Evolutionary conservation across 2,329 filamentous ascomycete genomes (phyloP).

Genomic region (Rasamsonia emersonii): DNA sequence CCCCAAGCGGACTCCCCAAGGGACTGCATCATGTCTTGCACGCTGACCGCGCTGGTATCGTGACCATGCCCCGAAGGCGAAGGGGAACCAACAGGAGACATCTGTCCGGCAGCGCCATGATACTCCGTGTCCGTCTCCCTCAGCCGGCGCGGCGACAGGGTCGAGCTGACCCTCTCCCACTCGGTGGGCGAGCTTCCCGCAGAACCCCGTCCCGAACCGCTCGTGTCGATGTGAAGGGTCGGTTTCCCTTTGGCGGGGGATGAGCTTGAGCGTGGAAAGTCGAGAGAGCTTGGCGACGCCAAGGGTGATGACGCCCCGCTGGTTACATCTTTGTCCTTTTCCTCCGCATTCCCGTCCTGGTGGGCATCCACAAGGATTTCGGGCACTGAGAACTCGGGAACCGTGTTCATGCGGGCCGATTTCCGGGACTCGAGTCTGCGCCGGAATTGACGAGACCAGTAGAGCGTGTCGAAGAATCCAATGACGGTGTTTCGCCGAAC

Average conservation of each 20-base stretch:
- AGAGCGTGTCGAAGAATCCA: conserved; percentile 89
- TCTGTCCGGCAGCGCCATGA: conserved; percentile 19
- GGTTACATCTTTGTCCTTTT: conserved; percentile 3
- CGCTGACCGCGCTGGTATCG: conserved; percentile 61
- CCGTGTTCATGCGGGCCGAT: conserved; percentile 63
- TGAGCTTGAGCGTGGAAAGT: conserved; percentile 21
- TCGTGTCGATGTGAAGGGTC: conserved; percentile 42
- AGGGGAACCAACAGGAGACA: conserved; percentile 19
- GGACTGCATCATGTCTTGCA: conserved; percentile 71
- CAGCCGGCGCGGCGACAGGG: conserved; percentile 26
- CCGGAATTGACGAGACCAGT: conserved; percentile 78
- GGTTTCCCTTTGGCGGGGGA: no score
- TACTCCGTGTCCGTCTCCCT: conserved; percentile 23
- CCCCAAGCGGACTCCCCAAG: conserved; percentile 88
- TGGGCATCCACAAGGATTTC: conserved; percentile 86
- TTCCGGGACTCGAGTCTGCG: conserved; percentile 64
- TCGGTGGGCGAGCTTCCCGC: conserved; percentile 32
- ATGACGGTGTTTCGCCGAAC: conserved; percentile 83
- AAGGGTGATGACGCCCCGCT: conserved; percentile 12
- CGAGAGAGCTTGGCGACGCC: conserved; percentile 23
- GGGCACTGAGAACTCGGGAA: conserved; percentile 75
- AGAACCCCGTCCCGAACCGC: conserved; percentile 32
- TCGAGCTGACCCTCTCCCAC: conserved; percentile 46
- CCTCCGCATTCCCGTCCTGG: conserved; percentile 14
- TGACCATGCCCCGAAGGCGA: conserved; percentile 41